Base-by-base conservation (phyloP, 768 basidiomycete genomes). In the Multifurca ochricompacta region DNA sequence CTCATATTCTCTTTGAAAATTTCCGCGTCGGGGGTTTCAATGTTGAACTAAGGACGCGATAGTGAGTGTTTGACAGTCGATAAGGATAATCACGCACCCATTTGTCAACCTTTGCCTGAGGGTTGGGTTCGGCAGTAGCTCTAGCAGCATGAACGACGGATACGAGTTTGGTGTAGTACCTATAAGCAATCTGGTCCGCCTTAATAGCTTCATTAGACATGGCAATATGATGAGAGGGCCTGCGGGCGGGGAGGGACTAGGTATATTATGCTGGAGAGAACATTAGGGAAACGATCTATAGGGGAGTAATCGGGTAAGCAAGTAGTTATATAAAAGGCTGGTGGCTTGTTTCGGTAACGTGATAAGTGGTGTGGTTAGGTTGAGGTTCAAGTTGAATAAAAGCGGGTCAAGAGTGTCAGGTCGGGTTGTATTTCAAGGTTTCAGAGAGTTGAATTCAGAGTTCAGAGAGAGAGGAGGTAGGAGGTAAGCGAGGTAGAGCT, bases 131-230 rank as follows among this genome's bases (percentile, higher is more conserved):
- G 47, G 68, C 67, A 39, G 85, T 84, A n/a, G 82, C 74, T 56
- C 89, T 74, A 13, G 87, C 85, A 65, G 87, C 74, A 67, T 82
- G 77, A 60, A 91, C 75, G 62, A 87, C 77, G 64, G 85, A 81
- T 66, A 80, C 80, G 49, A 91, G 81, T 73, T 91, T 91, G 47
- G 83, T 80, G 71, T 87, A 90, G 69, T 88, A 81, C 67, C 83
- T 82, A 69, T 83, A 82, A 45, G 85, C 85, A 63, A 91, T 91
- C 76, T 89, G 87, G 76, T 91, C 87, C 61, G 87, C 85, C 74
- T 82, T 89, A 66, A 71, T 70, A 55, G 70, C 71, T 69, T 77
- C 76, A 73, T 73, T 75, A 63, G 75, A 76, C 75, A 76, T 76
- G 67, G 74, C 70, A 69, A 66, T 53, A 40, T 4, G 55, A 47